Conservation (phyloP, 257 asterid genomes). For the Fraxinus americana region DNA sequence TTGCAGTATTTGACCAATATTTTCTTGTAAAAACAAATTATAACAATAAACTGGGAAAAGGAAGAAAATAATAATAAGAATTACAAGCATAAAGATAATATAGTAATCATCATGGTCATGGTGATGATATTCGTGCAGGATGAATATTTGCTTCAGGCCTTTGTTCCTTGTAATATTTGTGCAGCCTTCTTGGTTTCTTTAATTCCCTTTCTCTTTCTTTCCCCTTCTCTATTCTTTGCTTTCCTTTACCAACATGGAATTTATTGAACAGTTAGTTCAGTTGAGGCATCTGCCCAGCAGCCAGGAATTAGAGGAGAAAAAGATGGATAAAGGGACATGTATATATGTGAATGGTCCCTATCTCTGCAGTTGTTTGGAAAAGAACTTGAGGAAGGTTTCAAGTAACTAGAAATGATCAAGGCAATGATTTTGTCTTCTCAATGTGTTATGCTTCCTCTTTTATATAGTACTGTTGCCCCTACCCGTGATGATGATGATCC, state of each 20-base stretch:
- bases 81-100: neutral
- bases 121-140: slow-evolving; percentile 1
- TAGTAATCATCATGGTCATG: slow-evolving; percentile 10
- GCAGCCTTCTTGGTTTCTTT: slow-evolving; percentile 7
- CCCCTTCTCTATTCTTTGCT: neutral
- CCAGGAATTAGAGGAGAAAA: neutral
- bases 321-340: neutral
- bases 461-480: neutral
- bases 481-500: slow-evolving; percentile 1
- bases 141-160: neutral
- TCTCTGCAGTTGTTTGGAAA: neutral
- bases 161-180: neutral
- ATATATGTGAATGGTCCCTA: neutral
- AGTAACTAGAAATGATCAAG: neutral
- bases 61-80: neutral
- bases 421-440: neutral
- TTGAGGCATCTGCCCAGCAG: neutral
- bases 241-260: neutral
- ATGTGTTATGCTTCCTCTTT: neutral
- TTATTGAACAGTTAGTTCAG: neutral
- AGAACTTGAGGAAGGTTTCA: neutral
- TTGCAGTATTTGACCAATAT: neutral
- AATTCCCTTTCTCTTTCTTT: neutral
- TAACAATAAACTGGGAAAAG: neutral
- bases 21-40: neutral